Evolutionary conservation across 352 stramenopile genomes (phyloP), one percentile per base, ranked within the genome.

Genomic region (Phytophthora brassicae): DNA sequence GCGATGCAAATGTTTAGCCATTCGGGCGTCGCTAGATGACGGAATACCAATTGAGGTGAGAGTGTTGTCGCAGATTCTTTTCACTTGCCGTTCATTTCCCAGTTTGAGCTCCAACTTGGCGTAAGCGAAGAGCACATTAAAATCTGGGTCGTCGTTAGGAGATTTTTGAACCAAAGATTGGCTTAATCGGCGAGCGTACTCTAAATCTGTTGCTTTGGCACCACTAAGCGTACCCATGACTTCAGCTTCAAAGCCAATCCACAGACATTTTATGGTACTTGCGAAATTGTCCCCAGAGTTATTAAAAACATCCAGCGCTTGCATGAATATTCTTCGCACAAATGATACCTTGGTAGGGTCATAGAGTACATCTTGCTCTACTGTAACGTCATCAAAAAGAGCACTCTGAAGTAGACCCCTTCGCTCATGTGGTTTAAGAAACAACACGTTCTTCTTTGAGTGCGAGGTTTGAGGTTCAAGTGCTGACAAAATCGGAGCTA

Each of bases 21-120:
- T 28, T 1, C 33, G 20, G 2, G 36, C 7, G 31, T 67, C 39
- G 23, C 45, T 61, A 22, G 20, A 28, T 12, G 26, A 48, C 12
- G 33, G 14, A 14, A 33, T 19, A 11, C 43, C 44, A 3, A 85
- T 51, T 20, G 72, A 77, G 23, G 41, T 48, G 4, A 90, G 26
- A 16, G 72, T 86, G 43, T 77, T 91, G 19, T 84, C 77, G 23
- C 79, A 90, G 13, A 89, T 78, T 11, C 81, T 79, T 28, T 57
- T 55, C 16, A 80, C 63, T 47, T 87, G 75, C 7, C 70, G 73
- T 1, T 60, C 36, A 35, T 89, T 85, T 14, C 70, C 62, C 14
- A 84, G n/a, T 9, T 50, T 56, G 19, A 74, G 56, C 44, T 92
- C 84, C 14, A 89, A 28, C 23, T 77, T 67, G 6, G 81, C 78